A percentile compares a stretch with the other conserved stretches of the same genome.
Conservation (phyloP, 1,284 basidiomycete species). For the Pisolithus thermaeus region DNA sequence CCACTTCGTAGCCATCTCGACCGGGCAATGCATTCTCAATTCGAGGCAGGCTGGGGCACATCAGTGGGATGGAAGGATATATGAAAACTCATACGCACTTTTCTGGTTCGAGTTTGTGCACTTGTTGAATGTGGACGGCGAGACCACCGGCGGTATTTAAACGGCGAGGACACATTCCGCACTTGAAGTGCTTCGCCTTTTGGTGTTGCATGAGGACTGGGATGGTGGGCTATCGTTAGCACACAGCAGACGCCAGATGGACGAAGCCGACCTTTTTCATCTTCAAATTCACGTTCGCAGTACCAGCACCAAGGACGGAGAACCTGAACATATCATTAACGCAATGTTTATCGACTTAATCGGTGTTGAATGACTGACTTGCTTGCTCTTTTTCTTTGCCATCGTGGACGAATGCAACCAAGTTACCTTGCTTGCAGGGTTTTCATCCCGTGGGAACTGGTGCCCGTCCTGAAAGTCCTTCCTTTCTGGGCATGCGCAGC, state of each 20-base stretch:
- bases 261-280: conserved; percentile 75
- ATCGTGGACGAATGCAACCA: conserved; percentile 29
- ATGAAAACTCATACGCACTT: conserved; percentile 54
- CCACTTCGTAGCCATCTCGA: conserved; percentile 95
- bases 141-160: conserved; percentile 97
- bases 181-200: conserved; percentile 99
- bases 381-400: conserved; percentile 81
- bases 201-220: conserved; percentile 97
- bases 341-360: conserved; percentile 7
- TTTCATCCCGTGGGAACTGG: not conserved
- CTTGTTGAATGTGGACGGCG: conserved; percentile 98
- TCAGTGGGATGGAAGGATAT: conserved; percentile 6
- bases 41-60: conserved; percentile 53
- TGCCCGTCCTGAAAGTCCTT: too few relatives aligned
- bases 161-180: conserved; percentile 90
- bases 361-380: conserved; percentile 34
- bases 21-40: conserved; percentile 96
- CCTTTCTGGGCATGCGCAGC: too few relatives aligned
- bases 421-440: not conserved
- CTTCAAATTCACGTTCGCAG: conserved; percentile 97
- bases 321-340: conserved; percentile 40
- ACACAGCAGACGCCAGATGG: not conserved
- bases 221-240: not conserved
- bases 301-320: conserved; percentile 98
- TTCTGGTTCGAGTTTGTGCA: conserved; percentile 96